Evolutionary conservation across 2,329 filamentous ascomycete species (phyloP).

Genomic region (Fusarium sacchari): DNA sequence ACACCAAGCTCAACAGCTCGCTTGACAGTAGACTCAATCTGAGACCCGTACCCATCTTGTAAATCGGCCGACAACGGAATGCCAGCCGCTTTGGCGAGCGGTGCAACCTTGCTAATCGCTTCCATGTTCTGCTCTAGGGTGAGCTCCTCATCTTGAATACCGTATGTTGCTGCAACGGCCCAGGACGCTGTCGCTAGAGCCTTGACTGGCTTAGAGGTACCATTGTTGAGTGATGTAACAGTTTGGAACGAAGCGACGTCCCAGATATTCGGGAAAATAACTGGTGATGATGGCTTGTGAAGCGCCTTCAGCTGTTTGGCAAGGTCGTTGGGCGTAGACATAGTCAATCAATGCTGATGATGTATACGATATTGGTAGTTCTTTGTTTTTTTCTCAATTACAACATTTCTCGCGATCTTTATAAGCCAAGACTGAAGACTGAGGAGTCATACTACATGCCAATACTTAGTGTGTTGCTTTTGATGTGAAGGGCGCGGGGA

Average conservation of each 20-base stretch:
- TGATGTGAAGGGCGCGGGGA: conserved; percentile 32
- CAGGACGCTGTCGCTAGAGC: conserved; percentile 62
- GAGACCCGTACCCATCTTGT: conserved; percentile 67
- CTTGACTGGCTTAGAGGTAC: conserved; percentile 48
- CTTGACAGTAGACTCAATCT: conserved; percentile 56
- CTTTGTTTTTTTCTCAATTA: neutral
- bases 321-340: conserved; percentile 44
- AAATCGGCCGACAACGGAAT: conserved; percentile 67
- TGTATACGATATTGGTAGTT: neutral
- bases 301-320: conserved; percentile 55
- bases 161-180: conserved; percentile 59
- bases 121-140: conserved; percentile 61
- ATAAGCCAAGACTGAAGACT: neutral
- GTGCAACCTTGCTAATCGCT: conserved; percentile 56
- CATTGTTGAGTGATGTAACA: conserved; percentile 55
- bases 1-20: conserved; percentile 61
- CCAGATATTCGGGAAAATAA: conserved; percentile 67
- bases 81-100: conserved; percentile 51
- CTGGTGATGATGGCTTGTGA: conserved; percentile 60
- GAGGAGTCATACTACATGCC: neutral
- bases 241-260: conserved; percentile 60
- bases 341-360: neutral
- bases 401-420: neutral
- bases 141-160: conserved; percentile 59
- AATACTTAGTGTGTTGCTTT: conserved; percentile 12